Conservation (phyloP, 1,284 basidiomycete species). For the Heterobasidion occidentale region DNA sequence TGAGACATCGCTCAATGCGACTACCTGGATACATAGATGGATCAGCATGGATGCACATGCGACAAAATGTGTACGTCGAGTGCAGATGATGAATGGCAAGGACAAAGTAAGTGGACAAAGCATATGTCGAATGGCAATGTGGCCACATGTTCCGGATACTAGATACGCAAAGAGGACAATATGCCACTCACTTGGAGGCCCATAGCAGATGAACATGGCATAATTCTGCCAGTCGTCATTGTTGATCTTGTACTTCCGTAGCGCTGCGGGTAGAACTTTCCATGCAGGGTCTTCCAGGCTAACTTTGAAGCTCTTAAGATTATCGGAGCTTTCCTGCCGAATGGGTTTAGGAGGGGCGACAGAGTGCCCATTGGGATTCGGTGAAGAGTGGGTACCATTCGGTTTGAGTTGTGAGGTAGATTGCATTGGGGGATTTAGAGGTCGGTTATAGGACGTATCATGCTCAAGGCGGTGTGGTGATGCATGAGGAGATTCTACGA, state of each 20-base stretch:
- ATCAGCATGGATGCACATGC: background rate
- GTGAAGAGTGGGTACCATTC: constrained; percentile 16
- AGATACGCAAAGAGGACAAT: background rate
- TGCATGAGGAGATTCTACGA: constrained; percentile 60
- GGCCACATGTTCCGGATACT: no score
- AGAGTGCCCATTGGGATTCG: constrained; percentile 18
- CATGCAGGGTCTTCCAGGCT: constrained; percentile 95
- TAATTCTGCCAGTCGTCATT: constrained; percentile 99
- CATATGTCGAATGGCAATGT: no score
- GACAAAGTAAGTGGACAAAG: no score
- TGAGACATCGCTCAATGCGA: constrained; percentile 87
- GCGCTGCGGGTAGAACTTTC: constrained; percentile 94
- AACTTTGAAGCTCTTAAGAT: constrained; percentile 82
- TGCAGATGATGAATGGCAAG: no score
- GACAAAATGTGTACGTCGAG: background rate
- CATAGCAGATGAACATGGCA: constrained; percentile 98
- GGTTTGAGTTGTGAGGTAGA: constrained; percentile 15
- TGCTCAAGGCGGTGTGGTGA: constrained; percentile 73
- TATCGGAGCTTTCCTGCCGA: constrained; percentile 65
- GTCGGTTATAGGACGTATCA: constrained; percentile 37
- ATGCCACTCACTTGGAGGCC: constrained; percentile 63
- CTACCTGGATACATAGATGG: constrained; percentile 36
- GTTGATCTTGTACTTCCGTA: constrained; percentile 98
- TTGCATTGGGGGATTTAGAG: constrained; percentile 12
- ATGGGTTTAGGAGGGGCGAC: constrained; percentile 32